Base-by-base conservation (phyloP, 495 filamentous ascomycete genomes). In the Cairneyella variabilis region DNA sequence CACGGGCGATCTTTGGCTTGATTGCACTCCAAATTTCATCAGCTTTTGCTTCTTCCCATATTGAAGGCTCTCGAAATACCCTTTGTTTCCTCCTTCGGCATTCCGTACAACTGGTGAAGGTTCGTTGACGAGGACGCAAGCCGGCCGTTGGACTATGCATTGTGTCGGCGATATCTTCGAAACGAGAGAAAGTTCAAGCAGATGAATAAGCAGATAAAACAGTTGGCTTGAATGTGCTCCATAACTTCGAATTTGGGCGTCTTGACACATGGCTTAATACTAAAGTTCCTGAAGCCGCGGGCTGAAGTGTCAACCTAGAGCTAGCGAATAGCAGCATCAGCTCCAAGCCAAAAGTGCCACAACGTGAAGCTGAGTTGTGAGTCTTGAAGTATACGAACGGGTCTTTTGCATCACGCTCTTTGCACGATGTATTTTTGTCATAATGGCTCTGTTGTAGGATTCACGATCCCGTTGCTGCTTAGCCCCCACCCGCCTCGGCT, bases 1-100 rank as follows among this genome's bases (percentile, higher is more conserved):
- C 60, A 63, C 2, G 60, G 60, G 1, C 56, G 36, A 27, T 59
- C 60, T 59, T 57, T 63, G n/a, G 56, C 53, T 52, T 63, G 60
- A 28, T 63, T 63, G 32, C 60, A 63, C 56, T 63, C 17, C 27
- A 17, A 48, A 17, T 1, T 26, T 30, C 39, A 25, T 37, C 27
- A 25, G 16, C 27, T 12, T 34, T 17, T 34, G 2, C 21, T 22
- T 36, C 38, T 23, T 17, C 12, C 32, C n/a, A 34, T 11, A 3
- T n/a, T 14, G n/a, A 11, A 11, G 38, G 25, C 9, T 30, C 3
- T 34, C 5, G 14, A 3, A 46, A 14, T 52, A 62, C 59, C 48
- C 52, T 59, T 39, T 63, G 60, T 23, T 63, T 63, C 46, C 60
- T 48, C 18, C 60, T 17, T 11, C 60, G 49, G 47, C 60, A 63